Percentiles rank a stretch among this genome's conserved stretches.
phyloP scores from a whole-genome alignment of 1,284 basidiomycete species.

The Trametes polyzona region DNA sequence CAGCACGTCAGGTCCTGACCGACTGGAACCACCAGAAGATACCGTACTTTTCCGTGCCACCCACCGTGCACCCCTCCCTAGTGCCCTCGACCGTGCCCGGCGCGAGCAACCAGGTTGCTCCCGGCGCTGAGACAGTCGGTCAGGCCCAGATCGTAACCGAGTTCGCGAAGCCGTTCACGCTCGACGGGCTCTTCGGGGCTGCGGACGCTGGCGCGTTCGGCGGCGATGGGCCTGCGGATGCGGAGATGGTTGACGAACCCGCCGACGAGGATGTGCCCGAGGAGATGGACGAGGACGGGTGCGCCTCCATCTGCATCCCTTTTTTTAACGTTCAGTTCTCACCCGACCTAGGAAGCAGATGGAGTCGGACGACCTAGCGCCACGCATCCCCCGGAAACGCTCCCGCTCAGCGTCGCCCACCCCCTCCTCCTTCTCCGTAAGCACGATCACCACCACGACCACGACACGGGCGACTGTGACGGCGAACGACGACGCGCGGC shows the following conservation, averaged over 20 bases:
- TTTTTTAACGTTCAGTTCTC: neutral
- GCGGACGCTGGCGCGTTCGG: conserved; percentile 76
- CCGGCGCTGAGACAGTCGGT: conserved; percentile 75
- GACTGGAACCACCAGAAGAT: conserved; percentile 99
- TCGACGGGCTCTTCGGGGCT: conserved; percentile 74
- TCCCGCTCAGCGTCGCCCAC: conserved; percentile 35
- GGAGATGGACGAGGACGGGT: conserved; percentile 57
- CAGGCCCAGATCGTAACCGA: conserved; percentile 70
- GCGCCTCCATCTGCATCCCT: conserved; percentile 18
- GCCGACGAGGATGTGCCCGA: conserved; percentile 34
- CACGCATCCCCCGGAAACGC: conserved; percentile 43
- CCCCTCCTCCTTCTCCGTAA: conserved; percentile 11
- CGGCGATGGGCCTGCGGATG: conserved; percentile 15
- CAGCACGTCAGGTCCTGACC: conserved; percentile 84
- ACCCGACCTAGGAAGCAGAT: conserved; percentile 35
- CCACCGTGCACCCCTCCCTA: conserved; percentile 75
- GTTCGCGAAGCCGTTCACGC: conserved; percentile 73
- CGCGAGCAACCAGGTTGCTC: conserved; percentile 47
- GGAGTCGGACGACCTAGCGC: conserved; percentile 49
- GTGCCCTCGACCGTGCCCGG: conserved; percentile 55
- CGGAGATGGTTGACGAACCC: conserved; percentile 31
- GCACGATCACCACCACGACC: neutral
- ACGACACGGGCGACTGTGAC: too few species aligned
- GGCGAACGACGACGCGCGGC: conserved; percentile 12
- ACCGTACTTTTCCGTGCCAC: conserved; percentile 84